Evolutionary conservation across 768 basidiomycete genomes (phyloP), one percentile per base, ranked within the genome.

Genomic region (Leccinum longicurvipes): DNA sequence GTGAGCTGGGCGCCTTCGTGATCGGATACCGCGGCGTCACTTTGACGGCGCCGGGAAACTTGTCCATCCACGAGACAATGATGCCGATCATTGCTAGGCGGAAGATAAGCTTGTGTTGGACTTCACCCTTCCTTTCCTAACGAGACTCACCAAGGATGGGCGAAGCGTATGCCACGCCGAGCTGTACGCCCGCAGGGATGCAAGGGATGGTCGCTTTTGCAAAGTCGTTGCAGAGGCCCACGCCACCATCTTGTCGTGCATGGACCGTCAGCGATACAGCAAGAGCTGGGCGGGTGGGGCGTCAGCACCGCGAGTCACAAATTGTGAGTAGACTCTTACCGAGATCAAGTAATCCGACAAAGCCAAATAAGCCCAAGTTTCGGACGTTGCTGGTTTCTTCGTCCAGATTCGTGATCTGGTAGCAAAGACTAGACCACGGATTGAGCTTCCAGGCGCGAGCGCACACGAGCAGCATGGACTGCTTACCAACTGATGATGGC

Each of bases 1-100:
- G 62, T 31, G 69, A 71, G 34, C 69, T 72, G 4, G 71, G 58
- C 4, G 71, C 71, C 49, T 72, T 72, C n/a, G 67, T 72, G 17
- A 62, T 41, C 17, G 58, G 56, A 41, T 71, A 64, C 32, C 69
- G 64, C 6, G 60, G 58, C 6, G 32, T 60, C 57, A 71, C 69
- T 32, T 54, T 56, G 7, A 64, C 58, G 7, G 49, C 67, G 2
- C 69, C 67, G 0, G 69, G 69, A 31, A 58, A 51, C 57, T 56
- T 72, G 64, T 71, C 70, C 5, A 66, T 47, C 66, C 64, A 68
- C 44, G 69, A 59, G 42, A 64, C n/a, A 27, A 62, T 21, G 25
- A 62, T 52, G 8, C 69, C 69, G 17, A 60, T 19, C 34, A 59
- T 49, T 2, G 62, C 72, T 70, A 36, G 2, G 36, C 10, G 11